phyloP scores from a whole-genome alignment of 2,329 filamentous ascomycete species.

The Colletotrichum brevisporum region DNA sequence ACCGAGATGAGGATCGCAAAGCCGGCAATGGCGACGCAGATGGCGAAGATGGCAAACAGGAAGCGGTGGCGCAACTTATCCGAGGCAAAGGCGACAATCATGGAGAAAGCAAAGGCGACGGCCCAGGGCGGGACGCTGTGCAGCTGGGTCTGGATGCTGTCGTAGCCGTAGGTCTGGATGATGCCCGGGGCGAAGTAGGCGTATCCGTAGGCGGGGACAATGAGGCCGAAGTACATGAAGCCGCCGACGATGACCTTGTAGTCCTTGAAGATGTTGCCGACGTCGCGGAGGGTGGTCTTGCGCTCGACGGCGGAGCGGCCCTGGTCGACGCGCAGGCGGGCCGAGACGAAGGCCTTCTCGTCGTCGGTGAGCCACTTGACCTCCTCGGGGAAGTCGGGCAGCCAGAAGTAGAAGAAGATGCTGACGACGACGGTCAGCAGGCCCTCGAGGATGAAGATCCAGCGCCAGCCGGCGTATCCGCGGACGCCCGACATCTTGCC shows the following conservation, averaged over 20 bases:
- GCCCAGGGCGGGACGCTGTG: conserved; percentile 72
- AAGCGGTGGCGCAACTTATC: conserved; percentile 83
- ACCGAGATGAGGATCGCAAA: conserved; percentile 82
- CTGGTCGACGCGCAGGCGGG: conserved; percentile 77
- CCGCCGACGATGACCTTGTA: conserved; percentile 81
- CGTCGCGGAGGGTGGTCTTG: conserved; percentile 70
- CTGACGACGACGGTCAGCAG: conserved; percentile 73
- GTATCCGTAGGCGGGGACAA: conserved; percentile 83
- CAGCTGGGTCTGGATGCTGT: conserved; percentile 69
- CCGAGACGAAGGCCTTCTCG: conserved; percentile 76
- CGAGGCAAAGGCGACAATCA: conserved; percentile 79
- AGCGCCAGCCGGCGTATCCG: conserved; percentile 82
- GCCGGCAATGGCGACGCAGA: conserved; percentile 78
- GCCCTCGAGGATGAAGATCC: conserved; percentile 88
- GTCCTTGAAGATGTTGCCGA: conserved; percentile 77
- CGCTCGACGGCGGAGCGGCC: conserved; percentile 76
- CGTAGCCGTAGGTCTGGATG: conserved; percentile 76
- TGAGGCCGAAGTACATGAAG: conserved; percentile 85
- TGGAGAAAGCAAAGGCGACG: conserved; percentile 83
- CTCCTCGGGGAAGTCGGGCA: conserved; percentile 83
- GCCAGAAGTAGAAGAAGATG: conserved; percentile 75
- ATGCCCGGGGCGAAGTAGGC: conserved; percentile 84
- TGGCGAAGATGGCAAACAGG: conserved; percentile 77
- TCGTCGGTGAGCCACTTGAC: conserved; percentile 80
- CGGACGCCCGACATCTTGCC: conserved; percentile 82